Evolutionary conservation across 495 filamentous ascomycete genomes (phyloP), one percentile per base, ranked within the genome.

Genomic region (Poronia punctata): DNA sequence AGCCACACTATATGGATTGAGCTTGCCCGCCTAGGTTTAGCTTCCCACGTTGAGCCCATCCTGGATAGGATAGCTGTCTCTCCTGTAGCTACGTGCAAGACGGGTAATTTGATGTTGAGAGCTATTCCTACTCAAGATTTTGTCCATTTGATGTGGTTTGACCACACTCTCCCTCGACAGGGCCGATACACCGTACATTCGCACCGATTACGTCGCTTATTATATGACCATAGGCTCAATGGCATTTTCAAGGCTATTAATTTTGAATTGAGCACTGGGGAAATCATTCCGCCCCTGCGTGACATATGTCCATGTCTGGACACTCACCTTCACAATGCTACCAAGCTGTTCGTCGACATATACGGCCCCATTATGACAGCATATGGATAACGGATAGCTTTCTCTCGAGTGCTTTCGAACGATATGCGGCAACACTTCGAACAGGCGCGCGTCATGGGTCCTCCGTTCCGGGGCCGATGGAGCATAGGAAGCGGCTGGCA

Each of bases 401-500:
- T 4, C 56, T 74, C 3, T 46, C 47, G 5, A 40, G 54, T 7
- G 45, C 53, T 7, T 71, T 70, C 28, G 57, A 68, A 15, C 59
- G 59, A 4, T 74, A 64, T 52, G 62, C 55, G 27, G 38, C 41
- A 17, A 48, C 53, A 3, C 64, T 55, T 5, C 39, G 45, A 18
- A 43, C 33, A 4, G 28, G 40, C 14, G 41, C 29, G 18, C 52
- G 59, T 25, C 20, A 49, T 46, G 48, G 43, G 33, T 56, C 54
- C 35, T 58, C 50, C 15, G 43, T 52, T 8, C 65, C 71, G 3
- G 72, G 71, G 0, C 72, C 72, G 15, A 60, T 76, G 45, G 74
- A 78, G 53, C 62, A 60, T 53, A 64, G 70, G 5, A 68, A 70
- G 23, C 64, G 71, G 14, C 46, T 74, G 35, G 71, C 72, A n/a